Conservation (phyloP, 2,329 filamentous ascomycete genomes). For the Xylaria sp. region DNA sequence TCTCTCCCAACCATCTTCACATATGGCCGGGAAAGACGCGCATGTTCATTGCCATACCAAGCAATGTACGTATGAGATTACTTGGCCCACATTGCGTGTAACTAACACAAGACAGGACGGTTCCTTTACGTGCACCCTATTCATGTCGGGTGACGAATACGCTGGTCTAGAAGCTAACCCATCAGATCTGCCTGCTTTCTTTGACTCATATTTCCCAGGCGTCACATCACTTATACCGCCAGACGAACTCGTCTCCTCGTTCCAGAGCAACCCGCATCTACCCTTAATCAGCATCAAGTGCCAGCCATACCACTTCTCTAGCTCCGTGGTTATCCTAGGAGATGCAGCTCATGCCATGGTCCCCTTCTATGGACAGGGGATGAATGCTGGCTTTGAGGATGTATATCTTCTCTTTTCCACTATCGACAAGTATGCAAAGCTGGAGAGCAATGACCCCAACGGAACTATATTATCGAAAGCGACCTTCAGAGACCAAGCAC, state of each 20-base stretch:
- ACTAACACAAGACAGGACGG: constrained; percentile 56
- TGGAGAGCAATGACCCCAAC: constrained; percentile 40
- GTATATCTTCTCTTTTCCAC: constrained; percentile 81
- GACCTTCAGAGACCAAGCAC: constrained; percentile 58
- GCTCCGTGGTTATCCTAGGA: constrained; percentile 77
- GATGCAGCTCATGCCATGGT: constrained; percentile 98
- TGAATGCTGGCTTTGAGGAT: constrained; percentile 95
- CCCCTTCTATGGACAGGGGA: constrained; percentile 95
- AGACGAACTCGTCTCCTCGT: constrained; percentile 65
- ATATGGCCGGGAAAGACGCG: constrained; percentile 94
- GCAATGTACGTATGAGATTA: constrained; percentile 41
- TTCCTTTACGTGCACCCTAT: constrained; percentile 91
- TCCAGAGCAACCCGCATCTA: constrained; percentile 77
- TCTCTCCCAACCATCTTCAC: constrained; percentile 89
- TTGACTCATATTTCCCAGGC: constrained; percentile 79
- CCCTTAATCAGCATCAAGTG: constrained; percentile 94
- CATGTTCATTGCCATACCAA: constrained; percentile 98
- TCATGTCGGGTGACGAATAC: constrained; percentile 70
- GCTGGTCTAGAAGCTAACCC: constrained; percentile 59
- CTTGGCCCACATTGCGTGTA: neutral
- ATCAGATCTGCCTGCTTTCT: constrained; percentile 61
- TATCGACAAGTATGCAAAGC: constrained; percentile 61
- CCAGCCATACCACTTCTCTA: constrained; percentile 74
- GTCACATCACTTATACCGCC: constrained; percentile 68
- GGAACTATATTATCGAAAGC: constrained; percentile 40